Conservation (phyloP, 1,284 basidiomycete genomes). For the Microbotryum violaceum region DNA sequence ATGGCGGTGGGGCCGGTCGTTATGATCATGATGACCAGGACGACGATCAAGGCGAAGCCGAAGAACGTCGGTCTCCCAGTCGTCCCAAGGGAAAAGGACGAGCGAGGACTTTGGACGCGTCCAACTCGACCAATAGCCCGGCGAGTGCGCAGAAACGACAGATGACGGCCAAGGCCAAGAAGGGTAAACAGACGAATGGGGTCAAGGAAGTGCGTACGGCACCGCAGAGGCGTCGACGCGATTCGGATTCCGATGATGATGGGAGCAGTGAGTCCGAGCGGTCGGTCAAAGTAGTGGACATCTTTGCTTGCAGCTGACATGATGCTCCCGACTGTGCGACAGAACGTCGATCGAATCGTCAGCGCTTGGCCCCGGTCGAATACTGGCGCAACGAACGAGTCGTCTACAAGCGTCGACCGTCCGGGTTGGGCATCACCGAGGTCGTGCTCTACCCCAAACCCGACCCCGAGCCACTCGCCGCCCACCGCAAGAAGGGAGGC, state of each 20-base stretch:
- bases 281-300: too few species aligned
- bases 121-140: conserved; percentile 5
- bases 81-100: conserved; percentile 19
- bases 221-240: conserved; percentile 2
- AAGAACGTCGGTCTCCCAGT: conserved; percentile 19
- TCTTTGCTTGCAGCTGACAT: too few species aligned
- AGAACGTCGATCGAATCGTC: conserved; percentile 60
- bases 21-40: conserved; percentile 18
- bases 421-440: conserved; percentile 65
- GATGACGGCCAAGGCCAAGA: not conserved
- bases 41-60: conserved; percentile 41
- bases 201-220: conserved; percentile 8
- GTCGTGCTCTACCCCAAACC: conserved; percentile 72
- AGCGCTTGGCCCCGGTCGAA: conserved; percentile 68
- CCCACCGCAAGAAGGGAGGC: conserved; percentile 38
- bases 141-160: too few species aligned
- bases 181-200: conserved; percentile 5
- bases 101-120: conserved; percentile 3
- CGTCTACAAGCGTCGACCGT: conserved; percentile 60
- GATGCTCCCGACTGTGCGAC: too few species aligned
- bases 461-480: conserved; percentile 41
- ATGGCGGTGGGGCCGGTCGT: conserved; percentile 13
- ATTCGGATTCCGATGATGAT: conserved; percentile 20
- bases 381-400: conserved; percentile 91
- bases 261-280: conserved; percentile 9